Percentiles rank a stretch among this genome's conserved stretches.
These are phyloP conservation scores for Xylariaceae sp. DNA, from an alignment of 2,329 filamentous ascomycete genomes.

Conservation along the genomic window DNA sequence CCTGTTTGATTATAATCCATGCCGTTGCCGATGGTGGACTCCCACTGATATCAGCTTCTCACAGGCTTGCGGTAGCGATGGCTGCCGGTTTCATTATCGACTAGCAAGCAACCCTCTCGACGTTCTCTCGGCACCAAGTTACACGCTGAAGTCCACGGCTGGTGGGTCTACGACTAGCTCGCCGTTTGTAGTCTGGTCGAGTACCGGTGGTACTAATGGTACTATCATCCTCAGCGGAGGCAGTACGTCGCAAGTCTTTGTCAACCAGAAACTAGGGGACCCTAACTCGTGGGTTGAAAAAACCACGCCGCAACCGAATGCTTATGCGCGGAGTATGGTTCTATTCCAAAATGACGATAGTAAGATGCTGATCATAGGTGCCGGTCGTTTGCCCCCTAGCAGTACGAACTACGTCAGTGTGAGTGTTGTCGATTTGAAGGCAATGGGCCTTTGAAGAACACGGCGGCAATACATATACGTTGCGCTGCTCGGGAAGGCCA, in stretches of 20 bases:
- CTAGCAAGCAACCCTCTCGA: conserved; percentile 33
- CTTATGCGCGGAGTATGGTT: conserved; percentile 34
- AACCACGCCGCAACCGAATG: conserved; percentile 31
- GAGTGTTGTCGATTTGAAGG: conserved; percentile 31
- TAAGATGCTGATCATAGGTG: conserved; percentile 45
- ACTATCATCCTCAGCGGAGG: conserved; percentile 39
- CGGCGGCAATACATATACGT: no score
- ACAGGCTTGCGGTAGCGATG: conserved; percentile 37
- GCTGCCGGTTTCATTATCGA: conserved; percentile 37
- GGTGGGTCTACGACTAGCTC: conserved; percentile 32
- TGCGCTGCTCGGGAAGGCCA: no score
- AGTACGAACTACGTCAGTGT: conserved; percentile 44
- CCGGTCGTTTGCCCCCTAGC: conserved; percentile 46
- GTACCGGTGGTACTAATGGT: conserved; percentile 35
- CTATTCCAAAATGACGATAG: conserved; percentile 30
- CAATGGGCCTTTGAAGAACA: conserved; percentile 13
- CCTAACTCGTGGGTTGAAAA: conserved; percentile 35
- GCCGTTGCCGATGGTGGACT: neutral
- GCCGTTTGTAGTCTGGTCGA: conserved; percentile 41
- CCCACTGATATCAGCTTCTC: neutral
- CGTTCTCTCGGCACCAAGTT: conserved; percentile 29
- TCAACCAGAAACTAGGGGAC: conserved; percentile 35
- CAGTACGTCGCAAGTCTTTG: conserved; percentile 34
- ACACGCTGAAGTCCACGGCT: conserved; percentile 25
- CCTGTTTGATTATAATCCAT: neutral